phyloP scores from a whole-genome alignment of 176 grass and related monocot species.

The Microstegium vimineum region DNA sequence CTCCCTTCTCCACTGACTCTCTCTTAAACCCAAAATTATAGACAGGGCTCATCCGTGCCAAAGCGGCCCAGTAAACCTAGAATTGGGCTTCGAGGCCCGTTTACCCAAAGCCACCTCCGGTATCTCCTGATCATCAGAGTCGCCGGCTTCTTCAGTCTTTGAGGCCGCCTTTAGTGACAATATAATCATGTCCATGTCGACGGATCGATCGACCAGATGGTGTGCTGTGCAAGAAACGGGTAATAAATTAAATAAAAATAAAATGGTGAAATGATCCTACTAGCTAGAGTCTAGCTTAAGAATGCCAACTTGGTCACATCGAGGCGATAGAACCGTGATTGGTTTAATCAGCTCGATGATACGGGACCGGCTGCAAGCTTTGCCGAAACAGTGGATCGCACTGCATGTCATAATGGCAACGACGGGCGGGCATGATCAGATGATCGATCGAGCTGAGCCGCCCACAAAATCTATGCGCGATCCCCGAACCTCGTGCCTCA shows the following conservation, averaged over 20 bases:
- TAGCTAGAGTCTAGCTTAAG: constrained; percentile 14
- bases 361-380: constrained; percentile 17
- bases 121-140: too few relatives aligned
- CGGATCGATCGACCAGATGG: background rate
- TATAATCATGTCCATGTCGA: background rate
- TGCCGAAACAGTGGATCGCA: constrained; percentile 32
- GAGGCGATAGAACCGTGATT: constrained; percentile 4
- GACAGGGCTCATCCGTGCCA: too few relatives aligned
- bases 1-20: too few relatives aligned
- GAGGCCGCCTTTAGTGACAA: too few relatives aligned
- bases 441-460: background rate
- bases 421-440: constrained; percentile 16
- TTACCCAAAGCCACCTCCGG: too few relatives aligned
- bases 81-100: too few relatives aligned
- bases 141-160: too few relatives aligned
- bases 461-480: constrained; percentile 26
- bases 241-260: too few relatives aligned
- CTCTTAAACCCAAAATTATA: too few relatives aligned
- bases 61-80: too few relatives aligned
- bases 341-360: constrained; percentile 18
- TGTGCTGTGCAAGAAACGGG: too few relatives aligned
- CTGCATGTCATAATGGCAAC: constrained; percentile 28
- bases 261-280: too few relatives aligned
- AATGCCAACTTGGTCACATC: constrained; percentile 54
- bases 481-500: background rate